Conservation (phyloP, 495 filamentous ascomycete genomes). For the Xylaria scruposa region DNA sequence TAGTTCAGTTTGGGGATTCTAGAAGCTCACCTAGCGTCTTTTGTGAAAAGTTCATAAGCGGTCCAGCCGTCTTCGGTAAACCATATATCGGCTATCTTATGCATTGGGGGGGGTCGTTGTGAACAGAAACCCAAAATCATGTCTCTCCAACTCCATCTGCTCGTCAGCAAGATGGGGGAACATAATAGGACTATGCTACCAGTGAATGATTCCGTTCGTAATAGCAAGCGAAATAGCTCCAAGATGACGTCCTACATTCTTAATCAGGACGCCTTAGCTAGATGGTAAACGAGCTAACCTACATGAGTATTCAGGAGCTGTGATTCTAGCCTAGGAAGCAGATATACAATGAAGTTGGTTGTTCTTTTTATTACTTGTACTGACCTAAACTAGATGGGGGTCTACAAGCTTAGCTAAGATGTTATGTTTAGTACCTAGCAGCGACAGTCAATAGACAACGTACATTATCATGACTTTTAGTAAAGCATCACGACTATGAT, state of each 20-base stretch:
- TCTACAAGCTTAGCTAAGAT: too few relatives aligned
- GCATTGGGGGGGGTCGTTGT: too few relatives aligned
- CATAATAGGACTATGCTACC: neutral
- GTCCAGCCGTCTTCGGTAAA: neutral
- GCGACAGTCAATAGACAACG: too few relatives aligned
- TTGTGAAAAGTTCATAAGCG: neutral
- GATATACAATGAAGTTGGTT: neutral
- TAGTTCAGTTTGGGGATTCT: neutral
- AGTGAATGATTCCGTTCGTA: neutral
- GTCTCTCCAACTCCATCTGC: neutral
- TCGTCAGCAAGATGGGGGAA: neutral
- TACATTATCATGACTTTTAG: too few relatives aligned
- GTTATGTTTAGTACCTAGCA: too few relatives aligned
- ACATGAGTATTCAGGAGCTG: neutral
- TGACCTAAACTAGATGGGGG: too few relatives aligned
- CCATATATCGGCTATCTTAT: neutral
- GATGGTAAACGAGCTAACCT: neutral
- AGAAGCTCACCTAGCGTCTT: neutral
- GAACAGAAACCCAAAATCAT: too few relatives aligned
- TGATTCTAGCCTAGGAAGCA: neutral
- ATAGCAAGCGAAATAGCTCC: neutral
- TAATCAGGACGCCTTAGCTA: neutral
- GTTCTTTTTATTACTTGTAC: too few relatives aligned
- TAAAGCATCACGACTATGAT: too few relatives aligned
- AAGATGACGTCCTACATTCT: neutral